phyloP scores from a whole-genome alignment of 2,329 filamentous ascomycete species.

The Ophiostoma angusticollis region DNA sequence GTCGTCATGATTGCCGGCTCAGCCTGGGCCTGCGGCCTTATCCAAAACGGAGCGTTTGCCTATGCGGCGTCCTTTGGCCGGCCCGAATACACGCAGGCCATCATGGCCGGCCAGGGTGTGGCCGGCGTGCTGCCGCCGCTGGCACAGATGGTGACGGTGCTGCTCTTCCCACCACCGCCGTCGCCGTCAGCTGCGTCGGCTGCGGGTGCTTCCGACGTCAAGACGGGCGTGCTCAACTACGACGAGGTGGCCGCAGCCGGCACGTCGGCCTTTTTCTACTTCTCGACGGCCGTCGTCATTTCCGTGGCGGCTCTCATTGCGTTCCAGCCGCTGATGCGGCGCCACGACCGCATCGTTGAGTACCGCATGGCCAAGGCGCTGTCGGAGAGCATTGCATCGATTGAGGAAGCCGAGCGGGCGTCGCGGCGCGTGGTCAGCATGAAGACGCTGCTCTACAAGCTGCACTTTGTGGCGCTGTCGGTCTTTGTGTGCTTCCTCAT shows the following conservation, averaged over 20 bases:
- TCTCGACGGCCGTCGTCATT: slow-evolving; percentile 71
- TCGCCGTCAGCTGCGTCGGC: neutral
- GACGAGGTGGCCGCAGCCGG: slow-evolving; percentile 26
- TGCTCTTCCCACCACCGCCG: slow-evolving; percentile 43
- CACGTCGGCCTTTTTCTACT: slow-evolving; percentile 77
- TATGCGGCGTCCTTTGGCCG: slow-evolving; percentile 78
- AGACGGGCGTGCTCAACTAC: slow-evolving; percentile 16
- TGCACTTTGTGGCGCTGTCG: slow-evolving; percentile 64
- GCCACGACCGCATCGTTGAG: slow-evolving; percentile 42
- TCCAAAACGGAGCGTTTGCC: slow-evolving; percentile 90
- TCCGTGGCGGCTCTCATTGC: slow-evolving; percentile 57
- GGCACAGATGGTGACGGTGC: slow-evolving; percentile 73
- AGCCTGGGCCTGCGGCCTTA: slow-evolving; percentile 67
- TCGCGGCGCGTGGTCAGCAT: slow-evolving; percentile 41
- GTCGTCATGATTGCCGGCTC: slow-evolving; percentile 71
- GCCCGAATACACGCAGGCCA: slow-evolving; percentile 83
- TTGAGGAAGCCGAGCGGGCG: slow-evolving; percentile 40
- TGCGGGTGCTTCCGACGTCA: neutral
- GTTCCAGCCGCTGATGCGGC: slow-evolving; percentile 59
- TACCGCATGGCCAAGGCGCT: slow-evolving; percentile 34
- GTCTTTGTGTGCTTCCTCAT: slow-evolving; percentile 70
- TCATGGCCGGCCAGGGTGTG: slow-evolving; percentile 89
- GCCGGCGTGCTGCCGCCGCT: slow-evolving; percentile 82
- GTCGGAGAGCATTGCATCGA: slow-evolving; percentile 35
- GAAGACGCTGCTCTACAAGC: slow-evolving; percentile 56